Base-by-base conservation (phyloP, 2,329 filamentous ascomycete genomes). In the Aulographum hederae region DNA sequence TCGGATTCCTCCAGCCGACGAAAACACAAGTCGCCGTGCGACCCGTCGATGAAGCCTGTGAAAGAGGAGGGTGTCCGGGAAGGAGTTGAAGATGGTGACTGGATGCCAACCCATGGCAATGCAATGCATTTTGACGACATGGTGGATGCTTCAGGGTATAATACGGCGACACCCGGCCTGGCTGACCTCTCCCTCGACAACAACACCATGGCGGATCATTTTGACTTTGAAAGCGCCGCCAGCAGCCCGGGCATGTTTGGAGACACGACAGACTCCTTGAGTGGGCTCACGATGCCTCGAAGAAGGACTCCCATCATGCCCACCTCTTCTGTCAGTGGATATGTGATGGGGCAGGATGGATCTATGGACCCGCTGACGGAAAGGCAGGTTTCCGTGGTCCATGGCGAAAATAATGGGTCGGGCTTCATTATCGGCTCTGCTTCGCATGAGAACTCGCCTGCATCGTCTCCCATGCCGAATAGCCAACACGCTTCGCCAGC, bases 201-300 rank as follows among this genome's bases (percentile, higher is more conserved):
- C 11, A 32, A 21, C 10, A 33, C 27, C 20, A 34, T 26, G 36
- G 54, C 55, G 39, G 56, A 57, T 32, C 60, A 65, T 54, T 69
- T 72, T 40, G 64, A 70, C 39, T 73, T 74, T 43, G 62, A 65
- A 12, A 69, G 66, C 41, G 63, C 63, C 6, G 63, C 66, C 2
- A 69, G 61, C 40, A 75, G 67, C 37, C 67, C 70, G 4, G 33
- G 31, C 12, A 43, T 46, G 28, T 35, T 35, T 21, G 30, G 36
- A 10, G 34, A 41, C 19, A 40, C 18, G 41, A 37, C 34, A 39
- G 33, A 20, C 34, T 27, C 17, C 21, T 25, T 12, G 21, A 12
- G 21, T 25, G 10, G 21, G 10, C 21, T 12, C 10, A 25, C 21
- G n/a, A n/a, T n/a, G n/a, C n/a, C n/a, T n/a, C n/a, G n/a, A n/a